A percentile compares a stretch with the other conserved stretches of the same genome.
Conservation (phyloP, 768 basidiomycete species). For the Lentinus tigrinus region DNA sequence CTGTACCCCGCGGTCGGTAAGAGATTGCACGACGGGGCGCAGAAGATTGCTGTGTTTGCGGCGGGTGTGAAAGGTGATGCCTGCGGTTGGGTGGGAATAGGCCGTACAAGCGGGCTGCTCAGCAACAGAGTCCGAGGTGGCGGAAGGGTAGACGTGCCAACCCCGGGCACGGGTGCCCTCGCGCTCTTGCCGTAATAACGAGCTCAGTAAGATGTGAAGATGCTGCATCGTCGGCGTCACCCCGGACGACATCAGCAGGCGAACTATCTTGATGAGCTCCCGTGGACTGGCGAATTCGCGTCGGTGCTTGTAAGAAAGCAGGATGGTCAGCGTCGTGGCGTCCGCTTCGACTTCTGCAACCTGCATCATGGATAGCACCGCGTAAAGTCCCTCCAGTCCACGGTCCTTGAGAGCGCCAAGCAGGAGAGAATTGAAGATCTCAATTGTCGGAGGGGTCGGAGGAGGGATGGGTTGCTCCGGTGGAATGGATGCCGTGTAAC, state of each 20-base stretch:
- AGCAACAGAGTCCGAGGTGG: conserved; percentile 3
- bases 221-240: conserved; percentile 54
- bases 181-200: conserved; percentile 48
- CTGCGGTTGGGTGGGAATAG: conserved; percentile 50
- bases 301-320: conserved; percentile 52
- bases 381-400: conserved; percentile 48
- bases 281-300: conserved; percentile 43
- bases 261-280: conserved; percentile 48
- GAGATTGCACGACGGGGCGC: conserved; percentile 43
- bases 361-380: conserved; percentile 57
- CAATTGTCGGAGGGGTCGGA: conserved; percentile 29
- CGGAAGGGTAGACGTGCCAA: conserved; percentile 15
- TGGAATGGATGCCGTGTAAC: conserved; percentile 4
- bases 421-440: conserved; percentile 63
- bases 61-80: conserved; percentile 37
- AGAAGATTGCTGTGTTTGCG: conserved; percentile 33
- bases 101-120: background rate
- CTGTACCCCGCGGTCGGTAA: conserved; percentile 47
- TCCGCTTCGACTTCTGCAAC: conserved; percentile 49
- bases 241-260: conserved; percentile 39
- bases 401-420: conserved; percentile 45
- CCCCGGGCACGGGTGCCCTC: background rate
- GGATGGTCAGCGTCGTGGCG: conserved; percentile 50
- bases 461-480: conserved; percentile 25
- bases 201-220: conserved; percentile 53